Evolutionary conservation across 495 filamentous ascomycete species (phyloP).

Genomic region (Penicillium coprophilum): DNA sequence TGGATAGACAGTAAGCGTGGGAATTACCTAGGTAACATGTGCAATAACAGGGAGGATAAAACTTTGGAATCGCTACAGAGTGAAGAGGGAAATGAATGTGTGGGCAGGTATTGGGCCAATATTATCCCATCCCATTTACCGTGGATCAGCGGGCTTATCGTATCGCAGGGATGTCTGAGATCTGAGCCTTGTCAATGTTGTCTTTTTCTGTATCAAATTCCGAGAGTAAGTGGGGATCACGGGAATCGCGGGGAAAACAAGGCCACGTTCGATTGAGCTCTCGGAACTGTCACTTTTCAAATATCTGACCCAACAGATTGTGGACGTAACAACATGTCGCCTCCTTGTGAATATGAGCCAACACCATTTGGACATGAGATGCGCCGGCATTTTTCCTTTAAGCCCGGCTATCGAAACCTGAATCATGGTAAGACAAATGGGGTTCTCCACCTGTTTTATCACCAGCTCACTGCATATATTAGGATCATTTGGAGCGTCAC

Average conservation of each 20-base stretch:
- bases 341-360: neutral
- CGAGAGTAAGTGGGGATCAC: neutral
- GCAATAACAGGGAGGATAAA: neutral
- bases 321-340: neutral
- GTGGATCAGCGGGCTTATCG: conserved; percentile 5
- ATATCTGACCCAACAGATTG: neutral
- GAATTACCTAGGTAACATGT: neutral
- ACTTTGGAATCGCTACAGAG: neutral
- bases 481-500: conserved; percentile 76
- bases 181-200: conserved; percentile 13
- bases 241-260: neutral
- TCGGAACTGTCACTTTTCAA: neutral
- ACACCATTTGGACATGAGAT: conserved; percentile 52
- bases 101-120: neutral
- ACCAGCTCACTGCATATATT: conserved; percentile 6
- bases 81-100: neutral
- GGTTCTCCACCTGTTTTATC: neutral
- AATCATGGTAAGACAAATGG: conserved; percentile 62
- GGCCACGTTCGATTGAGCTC: neutral
- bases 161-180: conserved; percentile 12
- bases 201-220: conserved; percentile 8
- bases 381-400: conserved; percentile 63
- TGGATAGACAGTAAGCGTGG: neutral
- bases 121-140: neutral
- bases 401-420: conserved; percentile 60